phyloP scores from a whole-genome alignment of 2,329 filamentous ascomycete genomes.

The Hymenoscyphus repandus region DNA sequence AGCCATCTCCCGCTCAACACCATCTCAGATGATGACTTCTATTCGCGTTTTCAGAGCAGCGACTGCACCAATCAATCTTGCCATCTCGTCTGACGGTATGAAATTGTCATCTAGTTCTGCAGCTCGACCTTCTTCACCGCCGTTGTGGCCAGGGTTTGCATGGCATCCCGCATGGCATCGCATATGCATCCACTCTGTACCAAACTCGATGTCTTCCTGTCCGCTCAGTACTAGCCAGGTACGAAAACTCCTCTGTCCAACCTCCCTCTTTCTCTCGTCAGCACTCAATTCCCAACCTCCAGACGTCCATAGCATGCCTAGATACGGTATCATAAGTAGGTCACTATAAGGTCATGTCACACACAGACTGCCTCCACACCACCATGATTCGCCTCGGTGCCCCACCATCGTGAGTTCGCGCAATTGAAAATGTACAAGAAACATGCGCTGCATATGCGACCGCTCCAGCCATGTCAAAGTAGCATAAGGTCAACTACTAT shows the following conservation, averaged over 20 bases:
- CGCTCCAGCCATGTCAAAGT: not conserved
- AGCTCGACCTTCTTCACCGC: not conserved
- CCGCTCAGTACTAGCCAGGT: no score
- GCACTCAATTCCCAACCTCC: no score
- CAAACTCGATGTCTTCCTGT: not conserved
- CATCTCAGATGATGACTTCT: not conserved
- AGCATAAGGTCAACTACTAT: not conserved
- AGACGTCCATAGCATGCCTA: no score
- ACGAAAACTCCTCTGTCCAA: not conserved
- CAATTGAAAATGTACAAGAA: not conserved
- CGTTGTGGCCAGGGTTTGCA: not conserved
- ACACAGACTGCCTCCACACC: not conserved
- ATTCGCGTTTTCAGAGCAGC: not conserved
- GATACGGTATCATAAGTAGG: no score
- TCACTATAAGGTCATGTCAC: no score
- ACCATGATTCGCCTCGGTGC: not conserved
- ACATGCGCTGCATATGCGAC: constrained; percentile 1
- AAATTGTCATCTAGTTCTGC: not conserved
- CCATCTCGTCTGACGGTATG: no score
- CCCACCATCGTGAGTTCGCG: not conserved
- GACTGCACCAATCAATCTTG: not conserved
- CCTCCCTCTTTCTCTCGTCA: not conserved
- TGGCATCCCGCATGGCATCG: not conserved
- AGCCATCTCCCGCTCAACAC: not conserved
- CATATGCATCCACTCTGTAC: not conserved